Percentiles rank a stretch among this genome's conserved stretches.
These are phyloP conservation scores for maize (Zea mays) DNA, from an alignment of 176 grass and related monocot species.

Conservation along the genomic window DNA sequence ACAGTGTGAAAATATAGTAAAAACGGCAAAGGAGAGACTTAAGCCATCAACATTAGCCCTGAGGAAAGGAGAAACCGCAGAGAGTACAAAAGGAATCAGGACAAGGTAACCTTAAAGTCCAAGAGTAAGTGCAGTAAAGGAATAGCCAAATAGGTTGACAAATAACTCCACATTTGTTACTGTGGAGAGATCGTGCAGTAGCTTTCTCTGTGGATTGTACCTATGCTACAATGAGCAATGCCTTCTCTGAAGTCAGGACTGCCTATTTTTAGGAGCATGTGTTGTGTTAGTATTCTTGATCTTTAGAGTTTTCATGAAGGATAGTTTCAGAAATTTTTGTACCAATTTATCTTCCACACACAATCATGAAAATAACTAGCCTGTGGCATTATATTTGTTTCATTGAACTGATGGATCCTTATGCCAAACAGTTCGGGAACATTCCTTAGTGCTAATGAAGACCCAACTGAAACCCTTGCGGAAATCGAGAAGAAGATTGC, in stretches of 20 bases:
- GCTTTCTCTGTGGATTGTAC: neutral
- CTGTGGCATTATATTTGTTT: neutral
- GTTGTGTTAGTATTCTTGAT: neutral
- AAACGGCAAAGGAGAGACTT: conserved; percentile 72
- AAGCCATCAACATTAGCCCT: conserved; percentile 83
- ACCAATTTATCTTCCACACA: neutral
- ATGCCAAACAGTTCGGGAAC: conserved; percentile 78
- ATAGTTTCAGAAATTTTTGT: neutral
- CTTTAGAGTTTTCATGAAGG: conserved; percentile 1
- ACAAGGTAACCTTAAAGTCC: conserved; percentile 64
- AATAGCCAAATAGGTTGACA: neutral
- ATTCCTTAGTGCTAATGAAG: conserved; percentile 84
- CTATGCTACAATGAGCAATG: neutral
- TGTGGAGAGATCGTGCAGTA: conserved; percentile 1
- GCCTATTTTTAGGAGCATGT: neutral
- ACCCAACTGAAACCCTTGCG: conserved; percentile 67
- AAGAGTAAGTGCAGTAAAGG: neutral
- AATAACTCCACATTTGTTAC: neutral
- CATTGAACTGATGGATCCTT: conserved; percentile 22
- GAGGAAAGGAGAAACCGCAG: conserved; percentile 77
- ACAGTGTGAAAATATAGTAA: conserved; percentile 72
- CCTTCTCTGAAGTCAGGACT: neutral
- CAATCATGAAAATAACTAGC: neutral
- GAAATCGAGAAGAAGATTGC: conserved; percentile 90
- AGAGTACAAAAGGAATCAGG: conserved; percentile 90